Evolutionary conservation across 2,329 filamentous ascomycete species (phyloP).

Genomic region (Nothopassalora personata): DNA sequence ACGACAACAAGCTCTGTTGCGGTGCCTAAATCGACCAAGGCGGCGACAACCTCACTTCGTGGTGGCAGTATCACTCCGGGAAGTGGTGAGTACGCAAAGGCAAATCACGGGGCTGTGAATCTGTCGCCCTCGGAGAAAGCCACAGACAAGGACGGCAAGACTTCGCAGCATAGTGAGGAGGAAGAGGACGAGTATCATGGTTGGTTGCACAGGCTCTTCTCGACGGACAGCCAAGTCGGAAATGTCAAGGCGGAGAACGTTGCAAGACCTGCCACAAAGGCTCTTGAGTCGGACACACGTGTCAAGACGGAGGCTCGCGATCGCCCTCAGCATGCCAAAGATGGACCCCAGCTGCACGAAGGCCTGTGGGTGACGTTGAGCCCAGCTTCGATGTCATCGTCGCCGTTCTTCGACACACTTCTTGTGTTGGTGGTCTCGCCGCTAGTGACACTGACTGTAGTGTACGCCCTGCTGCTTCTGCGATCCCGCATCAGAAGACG

Average conservation of each 20-base stretch:
- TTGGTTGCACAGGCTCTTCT: conserved; percentile 27
- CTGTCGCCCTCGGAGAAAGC: conserved; percentile 11
- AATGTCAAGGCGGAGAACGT: conserved; percentile 8
- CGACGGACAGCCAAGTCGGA: conserved; percentile 9
- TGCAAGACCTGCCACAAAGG: conserved; percentile 8
- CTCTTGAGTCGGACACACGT: conserved; percentile 9
- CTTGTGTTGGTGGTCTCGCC: conserved; percentile 96
- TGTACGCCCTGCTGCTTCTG: conserved; percentile 82
- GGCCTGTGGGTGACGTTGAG: conserved; percentile 96
- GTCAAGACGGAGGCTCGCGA: conserved; percentile 5
- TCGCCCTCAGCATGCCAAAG: conserved; percentile 3
- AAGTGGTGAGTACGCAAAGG: conserved; percentile 62
- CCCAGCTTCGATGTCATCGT: conserved; percentile 78
- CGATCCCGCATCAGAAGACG: conserved; percentile 82
- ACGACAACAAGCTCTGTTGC: conserved; percentile 15
- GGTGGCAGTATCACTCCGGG: conserved; percentile 66
- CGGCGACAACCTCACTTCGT: conserved; percentile 33
- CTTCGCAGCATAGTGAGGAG: conserved; percentile 13
- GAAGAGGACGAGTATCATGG: conserved; percentile 16
- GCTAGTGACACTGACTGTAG: conserved; percentile 82
- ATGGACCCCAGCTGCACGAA: conserved; percentile 48
- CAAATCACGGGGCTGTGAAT: conserved; percentile 29
- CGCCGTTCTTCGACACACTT: conserved; percentile 91
- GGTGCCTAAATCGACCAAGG: conserved; percentile 26
- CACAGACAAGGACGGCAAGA: conserved; percentile 10